Percentiles rank a stretch among this genome's conserved stretches.
phyloP scores from a whole-genome alignment of 208 protist species.

The Wallacemonas collosoma region DNA sequence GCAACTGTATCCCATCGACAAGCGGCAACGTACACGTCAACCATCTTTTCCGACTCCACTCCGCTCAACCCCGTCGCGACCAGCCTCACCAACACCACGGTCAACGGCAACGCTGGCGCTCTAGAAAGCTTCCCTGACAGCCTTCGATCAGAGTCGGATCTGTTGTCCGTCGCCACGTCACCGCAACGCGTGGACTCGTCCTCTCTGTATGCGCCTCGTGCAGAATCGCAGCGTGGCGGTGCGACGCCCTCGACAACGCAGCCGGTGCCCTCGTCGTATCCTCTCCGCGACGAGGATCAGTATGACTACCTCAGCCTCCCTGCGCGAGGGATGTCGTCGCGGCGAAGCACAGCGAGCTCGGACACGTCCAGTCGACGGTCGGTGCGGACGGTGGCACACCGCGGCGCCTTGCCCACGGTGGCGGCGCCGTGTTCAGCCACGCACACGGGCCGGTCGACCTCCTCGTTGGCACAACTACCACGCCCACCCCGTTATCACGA shows the following conservation, averaged over 20 bases:
- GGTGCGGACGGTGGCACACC: conserved; percentile 11
- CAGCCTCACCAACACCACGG: too few relatives aligned
- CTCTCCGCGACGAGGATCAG: background rate
- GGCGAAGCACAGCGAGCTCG: background rate
- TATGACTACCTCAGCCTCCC: background rate
- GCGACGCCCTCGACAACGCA: too few relatives aligned
- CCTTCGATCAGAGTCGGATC: background rate
- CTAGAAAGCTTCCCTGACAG: too few relatives aligned
- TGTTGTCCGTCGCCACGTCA: background rate
- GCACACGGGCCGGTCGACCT: background rate
- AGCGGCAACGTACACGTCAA: too few relatives aligned
- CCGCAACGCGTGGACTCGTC: background rate
- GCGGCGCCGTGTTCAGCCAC: background rate
- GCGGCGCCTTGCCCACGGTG: conserved; percentile 2
- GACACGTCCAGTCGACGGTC: conserved; percentile 12
- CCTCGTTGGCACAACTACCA: background rate
- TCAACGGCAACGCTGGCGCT: too few relatives aligned
- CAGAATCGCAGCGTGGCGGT: too few relatives aligned
- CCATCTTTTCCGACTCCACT: too few relatives aligned
- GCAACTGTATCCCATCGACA: too few relatives aligned
- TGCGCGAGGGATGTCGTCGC: background rate
- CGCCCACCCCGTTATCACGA: background rate
- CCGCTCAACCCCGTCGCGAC: too few relatives aligned
- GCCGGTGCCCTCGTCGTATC: too few relatives aligned
- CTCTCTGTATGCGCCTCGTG: too few relatives aligned